Evolutionary conservation across 2,329 filamentous ascomycete species (phyloP).

Genomic region (Stagonosporopsis chrysanthemi): DNA sequence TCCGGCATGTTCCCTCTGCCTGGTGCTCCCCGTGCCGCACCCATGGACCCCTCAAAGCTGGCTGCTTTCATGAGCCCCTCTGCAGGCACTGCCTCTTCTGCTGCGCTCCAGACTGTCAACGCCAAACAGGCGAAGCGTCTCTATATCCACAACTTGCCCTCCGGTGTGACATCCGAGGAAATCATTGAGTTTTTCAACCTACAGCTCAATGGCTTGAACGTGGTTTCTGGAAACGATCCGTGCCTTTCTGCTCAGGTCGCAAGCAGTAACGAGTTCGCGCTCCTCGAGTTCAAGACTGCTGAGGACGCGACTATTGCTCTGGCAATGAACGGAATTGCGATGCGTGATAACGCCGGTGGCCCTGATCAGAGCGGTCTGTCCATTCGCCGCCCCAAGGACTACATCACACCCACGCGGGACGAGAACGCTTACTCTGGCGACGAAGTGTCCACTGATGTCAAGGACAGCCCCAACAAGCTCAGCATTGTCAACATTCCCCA

Average conservation of each 20-base stretch:
- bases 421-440: conserved; percentile 76
- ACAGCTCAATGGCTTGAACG: conserved; percentile 95
- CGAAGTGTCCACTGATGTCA: conserved; percentile 78
- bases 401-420: conserved; percentile 80
- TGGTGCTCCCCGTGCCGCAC: conserved; percentile 90
- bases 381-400: conserved; percentile 92
- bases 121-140: conserved; percentile 94
- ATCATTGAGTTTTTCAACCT: conserved; percentile 91
- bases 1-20: conserved; percentile 99
- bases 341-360: conserved; percentile 70
- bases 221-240: conserved; percentile 82
- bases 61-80: conserved; percentile 96
- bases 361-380: conserved; percentile 66
- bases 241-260: conserved; percentile 85
- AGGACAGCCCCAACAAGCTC: conserved; percentile 95
- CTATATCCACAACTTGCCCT: conserved; percentile 82
- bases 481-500: conserved; percentile 87
- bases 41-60: conserved; percentile 91
- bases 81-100: conserved; percentile 71
- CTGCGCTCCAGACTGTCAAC: conserved; percentile 89
- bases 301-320: conserved; percentile 90
- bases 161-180: conserved; percentile 74
- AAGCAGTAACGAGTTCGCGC: conserved; percentile 78
- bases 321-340: conserved; percentile 86
- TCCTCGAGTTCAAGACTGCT: conserved; percentile 88